A percentile compares a stretch with the other conserved stretches of the same genome.
These are phyloP conservation scores for Endotrypanum monterogeii DNA, from an alignment of 208 protist genomes.

Conservation along the genomic window DNA sequence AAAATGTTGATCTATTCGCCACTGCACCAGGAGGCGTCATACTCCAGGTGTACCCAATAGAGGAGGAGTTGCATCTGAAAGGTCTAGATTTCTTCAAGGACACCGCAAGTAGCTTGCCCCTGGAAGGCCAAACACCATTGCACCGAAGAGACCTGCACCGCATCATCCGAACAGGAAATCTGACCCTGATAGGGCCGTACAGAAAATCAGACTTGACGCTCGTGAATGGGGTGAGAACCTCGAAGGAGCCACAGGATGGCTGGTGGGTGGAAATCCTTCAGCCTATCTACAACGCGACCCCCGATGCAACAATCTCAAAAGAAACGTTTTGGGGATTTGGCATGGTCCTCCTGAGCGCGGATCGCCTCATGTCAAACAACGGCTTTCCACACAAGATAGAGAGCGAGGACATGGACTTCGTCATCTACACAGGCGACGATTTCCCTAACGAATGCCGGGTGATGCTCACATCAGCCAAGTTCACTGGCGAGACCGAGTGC, in stretches of 20 bases:
- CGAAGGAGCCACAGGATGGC: not conserved
- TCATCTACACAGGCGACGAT: constrained; percentile 14
- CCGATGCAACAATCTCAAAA: not conserved
- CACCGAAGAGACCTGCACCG: constrained; percentile 9
- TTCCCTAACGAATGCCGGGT: constrained; percentile 4
- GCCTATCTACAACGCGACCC: constrained; percentile 55
- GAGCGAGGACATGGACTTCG: constrained; percentile 17
- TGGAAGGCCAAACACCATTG: not conserved
- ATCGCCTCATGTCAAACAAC: constrained; percentile 28
- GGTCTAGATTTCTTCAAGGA: constrained; percentile 29
- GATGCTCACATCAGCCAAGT: constrained; percentile 15
- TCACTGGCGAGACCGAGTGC: constrained; percentile 9
- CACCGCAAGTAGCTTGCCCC: not conserved
- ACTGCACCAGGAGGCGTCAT: constrained; percentile 71
- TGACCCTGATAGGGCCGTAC: constrained; percentile 40
- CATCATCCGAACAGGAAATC: constrained; percentile 24
- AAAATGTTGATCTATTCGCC: constrained; percentile 23
- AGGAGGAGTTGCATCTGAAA: constrained; percentile 1
- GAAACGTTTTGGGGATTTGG: constrained; percentile 81
- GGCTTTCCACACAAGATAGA: constrained; percentile 17
- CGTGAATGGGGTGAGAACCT: not conserved
- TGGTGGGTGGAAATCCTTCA: constrained; percentile 56
- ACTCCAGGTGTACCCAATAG: constrained; percentile 36
- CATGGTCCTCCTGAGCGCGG: constrained; percentile 38
- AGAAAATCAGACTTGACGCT: constrained; percentile 9